phyloP scores from a whole-genome alignment of 768 basidiomycete genomes.

The Rhizopogon sp. region DNA sequence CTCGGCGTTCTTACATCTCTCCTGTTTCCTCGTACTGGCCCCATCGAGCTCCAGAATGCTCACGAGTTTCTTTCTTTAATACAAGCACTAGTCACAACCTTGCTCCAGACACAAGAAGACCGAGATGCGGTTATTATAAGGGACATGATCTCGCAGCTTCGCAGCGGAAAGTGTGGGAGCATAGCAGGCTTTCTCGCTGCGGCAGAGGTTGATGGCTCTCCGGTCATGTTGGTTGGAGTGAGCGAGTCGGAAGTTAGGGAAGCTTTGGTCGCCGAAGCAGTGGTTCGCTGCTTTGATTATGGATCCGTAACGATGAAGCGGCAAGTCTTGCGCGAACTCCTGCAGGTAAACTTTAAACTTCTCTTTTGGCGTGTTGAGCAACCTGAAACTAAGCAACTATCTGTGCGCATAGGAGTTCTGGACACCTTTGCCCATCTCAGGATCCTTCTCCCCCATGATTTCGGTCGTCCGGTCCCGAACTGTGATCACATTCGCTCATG shows the following conservation, averaged over 20 bases:
- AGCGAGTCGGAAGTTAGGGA: constrained; percentile 32
- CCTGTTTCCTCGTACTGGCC: constrained; percentile 38
- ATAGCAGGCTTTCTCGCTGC: constrained; percentile 29
- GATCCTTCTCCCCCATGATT: constrained; percentile 32
- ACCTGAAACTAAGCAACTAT: neutral
- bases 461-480: constrained; percentile 44
- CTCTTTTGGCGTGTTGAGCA: neutral
- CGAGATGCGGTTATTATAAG: constrained; percentile 31
- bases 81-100: constrained; percentile 46
- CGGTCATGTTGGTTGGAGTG: constrained; percentile 7
- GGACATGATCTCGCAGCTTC: constrained; percentile 41
- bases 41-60: constrained; percentile 37
- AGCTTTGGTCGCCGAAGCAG: constrained; percentile 37
- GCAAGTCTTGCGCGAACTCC: constrained; percentile 44
- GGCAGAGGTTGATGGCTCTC: constrained; percentile 7
- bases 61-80: constrained; percentile 46
- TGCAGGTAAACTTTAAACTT: constrained; percentile 40
- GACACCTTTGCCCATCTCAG: neutral
- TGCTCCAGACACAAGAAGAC: constrained; percentile 25
- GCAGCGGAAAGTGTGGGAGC: constrained; percentile 42
- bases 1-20: constrained; percentile 44
- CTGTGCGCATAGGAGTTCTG: neutral
- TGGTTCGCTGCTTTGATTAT: constrained; percentile 44
- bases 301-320: constrained; percentile 38
- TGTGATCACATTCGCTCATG: constrained; percentile 34